Evolutionary conservation across 768 basidiomycete genomes (phyloP).

Genomic region (Lactarius pseudohatsudake): DNA sequence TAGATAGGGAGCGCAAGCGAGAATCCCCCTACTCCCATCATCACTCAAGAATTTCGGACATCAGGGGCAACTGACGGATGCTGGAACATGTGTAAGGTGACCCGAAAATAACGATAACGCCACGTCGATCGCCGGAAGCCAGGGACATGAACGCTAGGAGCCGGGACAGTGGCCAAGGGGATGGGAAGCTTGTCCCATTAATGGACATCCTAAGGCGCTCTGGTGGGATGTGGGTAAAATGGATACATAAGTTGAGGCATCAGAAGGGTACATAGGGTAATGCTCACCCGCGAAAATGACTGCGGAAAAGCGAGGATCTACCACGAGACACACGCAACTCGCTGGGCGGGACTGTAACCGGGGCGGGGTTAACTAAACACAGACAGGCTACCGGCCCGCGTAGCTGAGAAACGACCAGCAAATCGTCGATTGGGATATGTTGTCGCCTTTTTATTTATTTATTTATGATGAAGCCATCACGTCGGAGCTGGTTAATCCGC

Average conservation of each 20-base stretch:
- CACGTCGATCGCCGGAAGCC: neutral
- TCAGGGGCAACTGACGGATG: neutral
- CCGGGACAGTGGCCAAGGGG: conserved; percentile 2
- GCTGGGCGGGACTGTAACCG: conserved; percentile 1
- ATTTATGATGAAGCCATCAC: neutral
- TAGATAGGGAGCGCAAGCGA: neutral
- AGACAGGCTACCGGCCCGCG: conserved; percentile 4
- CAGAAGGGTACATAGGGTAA: conserved; percentile 1
- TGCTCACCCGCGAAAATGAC: neutral
- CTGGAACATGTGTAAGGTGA: too few species aligned
- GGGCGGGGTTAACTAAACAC: conserved; percentile 12
- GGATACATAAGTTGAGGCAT: neutral
- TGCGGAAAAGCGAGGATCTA: neutral
- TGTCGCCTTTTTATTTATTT: neutral
- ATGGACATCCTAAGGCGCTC: conserved; percentile 38
- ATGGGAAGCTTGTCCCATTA: neutral
- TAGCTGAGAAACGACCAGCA: conserved; percentile 2
- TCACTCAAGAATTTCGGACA: neutral
- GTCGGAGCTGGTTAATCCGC: conserved; percentile 11
- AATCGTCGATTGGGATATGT: neutral
- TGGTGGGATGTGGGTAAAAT: neutral
- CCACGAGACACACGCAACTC: conserved; percentile 12
- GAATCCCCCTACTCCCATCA: conserved; percentile 2
- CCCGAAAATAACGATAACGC: neutral
- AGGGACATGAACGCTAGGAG: conserved; percentile 1